These are phyloP conservation scores for Heliosperma pusillum DNA, from an alignment of 148 eudicot genomes.

Conservation along the genomic window DNA sequence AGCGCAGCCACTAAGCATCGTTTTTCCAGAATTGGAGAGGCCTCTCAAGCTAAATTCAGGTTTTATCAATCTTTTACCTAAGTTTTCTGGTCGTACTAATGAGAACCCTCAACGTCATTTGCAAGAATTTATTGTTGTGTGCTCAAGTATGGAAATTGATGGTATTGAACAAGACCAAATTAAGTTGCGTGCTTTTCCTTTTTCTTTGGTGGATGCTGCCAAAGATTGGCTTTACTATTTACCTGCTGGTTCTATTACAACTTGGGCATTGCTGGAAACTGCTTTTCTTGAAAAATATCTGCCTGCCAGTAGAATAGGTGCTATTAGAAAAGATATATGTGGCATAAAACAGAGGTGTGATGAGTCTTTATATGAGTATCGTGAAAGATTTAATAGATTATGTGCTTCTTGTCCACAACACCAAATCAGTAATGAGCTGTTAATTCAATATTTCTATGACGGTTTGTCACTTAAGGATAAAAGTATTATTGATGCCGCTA, in stretches of 20 bases:
- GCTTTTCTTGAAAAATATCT: slow-evolving; percentile 9
- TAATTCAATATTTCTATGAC: slow-evolving; percentile 8
- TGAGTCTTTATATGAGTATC: slow-evolving; percentile 12
- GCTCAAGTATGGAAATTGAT: slow-evolving; percentile 7
- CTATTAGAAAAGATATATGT: slow-evolving; percentile 14
- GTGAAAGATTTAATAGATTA: too few species aligned
- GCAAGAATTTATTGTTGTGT: too few species aligned
- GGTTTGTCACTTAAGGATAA: slow-evolving; percentile 2
- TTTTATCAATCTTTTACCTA: slow-evolving; percentile 16
- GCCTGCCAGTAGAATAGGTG: slow-evolving; percentile 1
- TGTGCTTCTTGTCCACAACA: slow-evolving; percentile 9
- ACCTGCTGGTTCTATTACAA: slow-evolving; percentile 2
- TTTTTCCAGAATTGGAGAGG: not conserved
- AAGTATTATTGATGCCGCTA: slow-evolving; percentile 1
- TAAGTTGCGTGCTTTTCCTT: slow-evolving; percentile 9
- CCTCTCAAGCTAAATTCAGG: slow-evolving; percentile 14
- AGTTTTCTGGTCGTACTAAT: slow-evolving; percentile 7
- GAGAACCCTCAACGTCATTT: slow-evolving; percentile 12
- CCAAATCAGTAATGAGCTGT: not conserved
- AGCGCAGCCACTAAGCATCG: not conserved
- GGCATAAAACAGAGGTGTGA: not conserved
- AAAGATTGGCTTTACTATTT: slow-evolving; percentile 2
- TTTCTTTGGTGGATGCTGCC: not conserved
- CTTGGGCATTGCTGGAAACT: not conserved
- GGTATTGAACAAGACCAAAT: slow-evolving; percentile 9